Conservation (phyloP, 2,329 filamentous ascomycete species). For the Talaromyces sp. region DNA sequence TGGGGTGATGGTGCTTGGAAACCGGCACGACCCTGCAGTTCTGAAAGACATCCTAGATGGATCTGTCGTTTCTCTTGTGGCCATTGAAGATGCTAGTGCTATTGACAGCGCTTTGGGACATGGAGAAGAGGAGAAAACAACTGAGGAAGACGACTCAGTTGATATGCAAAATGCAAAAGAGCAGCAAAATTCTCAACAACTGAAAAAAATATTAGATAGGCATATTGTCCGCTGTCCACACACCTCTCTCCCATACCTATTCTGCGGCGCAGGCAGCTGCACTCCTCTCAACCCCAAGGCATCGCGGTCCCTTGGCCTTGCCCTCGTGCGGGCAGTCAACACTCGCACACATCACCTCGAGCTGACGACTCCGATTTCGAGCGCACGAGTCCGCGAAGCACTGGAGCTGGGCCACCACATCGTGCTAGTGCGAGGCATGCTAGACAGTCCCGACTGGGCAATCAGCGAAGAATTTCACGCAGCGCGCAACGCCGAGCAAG, state of each 20-base stretch:
- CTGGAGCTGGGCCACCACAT: slow-evolving; percentile 34
- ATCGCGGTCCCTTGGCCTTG: slow-evolving; percentile 47
- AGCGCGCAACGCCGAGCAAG: slow-evolving; percentile 30
- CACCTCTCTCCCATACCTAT: slow-evolving; percentile 48
- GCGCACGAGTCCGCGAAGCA: slow-evolving; percentile 21
- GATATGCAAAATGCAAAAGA: slow-evolving; percentile 9
- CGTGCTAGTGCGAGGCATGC: slow-evolving; percentile 43
- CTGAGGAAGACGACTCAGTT: slow-evolving; percentile 9
- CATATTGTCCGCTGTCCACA: slow-evolving; percentile 35
- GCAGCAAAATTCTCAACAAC: not conserved
- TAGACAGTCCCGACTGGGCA: slow-evolving; percentile 42
- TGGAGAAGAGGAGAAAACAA: not conserved
- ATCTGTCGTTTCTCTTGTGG: slow-evolving; percentile 48
- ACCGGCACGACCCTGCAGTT: slow-evolving; percentile 42
- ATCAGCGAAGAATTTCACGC: slow-evolving; percentile 38
- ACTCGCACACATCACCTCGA: slow-evolving; percentile 34
- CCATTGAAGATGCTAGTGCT: slow-evolving; percentile 36
- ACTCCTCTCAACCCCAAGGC: slow-evolving; percentile 41
- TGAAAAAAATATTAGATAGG: slow-evolving; percentile 9
- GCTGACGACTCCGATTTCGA: slow-evolving; percentile 44
- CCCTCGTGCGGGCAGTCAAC: slow-evolving; percentile 39
- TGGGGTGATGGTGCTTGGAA: slow-evolving; percentile 48
- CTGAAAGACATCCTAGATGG: slow-evolving; percentile 49
- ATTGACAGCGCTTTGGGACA: slow-evolving; percentile 16
- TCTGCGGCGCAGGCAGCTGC: slow-evolving; percentile 34